phyloP scores from a whole-genome alignment of 495 filamentous ascomycete species.

The Talaromyces ruber region DNA sequence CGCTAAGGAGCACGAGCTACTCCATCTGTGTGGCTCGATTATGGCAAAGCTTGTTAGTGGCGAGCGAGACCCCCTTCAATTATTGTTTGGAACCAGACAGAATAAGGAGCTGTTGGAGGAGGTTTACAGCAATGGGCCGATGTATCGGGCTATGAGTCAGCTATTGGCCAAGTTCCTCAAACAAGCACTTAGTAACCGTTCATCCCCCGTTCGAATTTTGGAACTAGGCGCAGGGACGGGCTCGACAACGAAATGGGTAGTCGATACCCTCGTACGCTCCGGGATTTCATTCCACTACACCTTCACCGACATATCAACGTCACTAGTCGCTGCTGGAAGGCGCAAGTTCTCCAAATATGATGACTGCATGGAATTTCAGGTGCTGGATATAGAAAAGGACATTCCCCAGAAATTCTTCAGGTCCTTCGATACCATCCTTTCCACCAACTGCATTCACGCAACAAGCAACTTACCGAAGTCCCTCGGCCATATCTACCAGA shows the following conservation, averaged over 20 bases:
- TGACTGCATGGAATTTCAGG: slow-evolving; percentile 23
- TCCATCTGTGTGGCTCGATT: background rate
- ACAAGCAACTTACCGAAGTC: slow-evolving; percentile 25
- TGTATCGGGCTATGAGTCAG: slow-evolving; percentile 6
- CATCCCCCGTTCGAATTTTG: slow-evolving; percentile 22
- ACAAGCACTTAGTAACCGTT: background rate
- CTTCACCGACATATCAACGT: slow-evolving; percentile 36
- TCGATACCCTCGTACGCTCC: slow-evolving; percentile 12
- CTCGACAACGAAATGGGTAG: slow-evolving; percentile 25
- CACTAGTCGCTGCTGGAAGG: slow-evolving; percentile 26
- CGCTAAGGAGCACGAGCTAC: background rate
- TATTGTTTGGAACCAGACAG: background rate
- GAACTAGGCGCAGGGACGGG: slow-evolving; percentile 41
- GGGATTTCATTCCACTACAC: slow-evolving; percentile 30
- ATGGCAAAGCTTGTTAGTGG: background rate
- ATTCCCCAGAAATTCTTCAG: slow-evolving; percentile 15
- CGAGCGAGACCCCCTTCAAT: background rate
- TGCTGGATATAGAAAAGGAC: slow-evolving; percentile 29
- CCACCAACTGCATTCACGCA: slow-evolving; percentile 41
- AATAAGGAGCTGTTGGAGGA: background rate
- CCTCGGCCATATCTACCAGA: slow-evolving; percentile 17
- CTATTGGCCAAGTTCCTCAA: slow-evolving; percentile 20
- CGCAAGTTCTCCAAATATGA: slow-evolving; percentile 19
- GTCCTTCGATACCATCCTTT: slow-evolving; percentile 29
- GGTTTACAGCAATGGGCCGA: background rate